These are phyloP conservation scores for Irpex sp. DNA, from an alignment of 1,284 basidiomycete genomes.

Conservation along the genomic window DNA sequence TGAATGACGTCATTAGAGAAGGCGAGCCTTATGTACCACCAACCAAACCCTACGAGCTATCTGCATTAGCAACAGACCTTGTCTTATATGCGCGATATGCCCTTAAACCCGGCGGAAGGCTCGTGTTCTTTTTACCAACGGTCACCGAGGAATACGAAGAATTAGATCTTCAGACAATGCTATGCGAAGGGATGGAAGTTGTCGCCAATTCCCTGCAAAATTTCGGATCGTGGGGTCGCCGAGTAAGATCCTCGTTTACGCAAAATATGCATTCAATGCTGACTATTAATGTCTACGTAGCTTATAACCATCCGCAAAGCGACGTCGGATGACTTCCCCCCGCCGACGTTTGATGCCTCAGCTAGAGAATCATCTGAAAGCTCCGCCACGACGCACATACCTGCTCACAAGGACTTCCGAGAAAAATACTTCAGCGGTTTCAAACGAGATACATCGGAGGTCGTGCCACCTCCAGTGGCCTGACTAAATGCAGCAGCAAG, in stretches of 20 bases:
- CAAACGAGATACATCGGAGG: conserved; percentile 25
- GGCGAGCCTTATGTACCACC: conserved; percentile 80
- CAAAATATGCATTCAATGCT: no score
- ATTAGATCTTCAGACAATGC: conserved; percentile 71
- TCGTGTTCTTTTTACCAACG: conserved; percentile 95
- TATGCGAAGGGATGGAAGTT: conserved; percentile 85
- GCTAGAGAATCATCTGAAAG: conserved; percentile 13
- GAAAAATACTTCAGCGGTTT: conserved; percentile 82
- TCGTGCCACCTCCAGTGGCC: background rate
- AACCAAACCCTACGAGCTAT: conserved; percentile 91
- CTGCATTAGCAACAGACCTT: conserved; percentile 79
- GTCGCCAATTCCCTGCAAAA: conserved; percentile 90
- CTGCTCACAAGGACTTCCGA: conserved; percentile 77
- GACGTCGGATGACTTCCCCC: conserved; percentile 42
- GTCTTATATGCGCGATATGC: conserved; percentile 82
- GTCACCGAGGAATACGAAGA: conserved; percentile 89
- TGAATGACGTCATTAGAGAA: conserved; percentile 31
- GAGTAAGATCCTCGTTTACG: conserved; percentile 48
- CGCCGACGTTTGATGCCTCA: conserved; percentile 46
- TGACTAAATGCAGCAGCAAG: background rate
- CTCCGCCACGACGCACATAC: conserved; percentile 36
- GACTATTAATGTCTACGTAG: conserved; percentile 34
- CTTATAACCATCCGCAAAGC: conserved; percentile 87
- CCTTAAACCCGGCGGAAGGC: conserved; percentile 80
- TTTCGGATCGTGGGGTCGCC: conserved; percentile 93